A percentile compares a stretch with the other conserved stretches of the same genome.
Conservation (phyloP, 176 grass and related monocot genomes). For the Aegilops longissima region DNA sequence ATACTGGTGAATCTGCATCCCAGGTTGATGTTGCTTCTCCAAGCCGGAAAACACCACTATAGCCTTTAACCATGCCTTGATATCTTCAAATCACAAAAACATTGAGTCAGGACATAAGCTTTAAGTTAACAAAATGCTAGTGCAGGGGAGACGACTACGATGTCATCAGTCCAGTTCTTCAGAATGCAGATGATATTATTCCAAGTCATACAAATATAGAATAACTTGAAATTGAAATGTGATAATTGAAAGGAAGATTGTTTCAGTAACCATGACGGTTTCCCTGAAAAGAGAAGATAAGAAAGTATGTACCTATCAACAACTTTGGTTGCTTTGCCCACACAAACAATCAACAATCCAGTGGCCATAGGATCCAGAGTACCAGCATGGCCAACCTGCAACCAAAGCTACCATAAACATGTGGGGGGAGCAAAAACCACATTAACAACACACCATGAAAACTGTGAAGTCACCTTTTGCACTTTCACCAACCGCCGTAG, state of each 20-base stretch:
- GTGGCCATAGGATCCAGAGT: constrained; percentile 97
- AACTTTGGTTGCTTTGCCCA: constrained; percentile 97
- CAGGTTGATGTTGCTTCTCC: constrained; percentile 99
- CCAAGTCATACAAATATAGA: neutral
- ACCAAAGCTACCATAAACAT: constrained; percentile 23
- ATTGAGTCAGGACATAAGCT: neutral
- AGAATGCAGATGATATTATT: neutral
- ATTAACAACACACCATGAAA: neutral
- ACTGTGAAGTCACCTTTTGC: constrained; percentile 60
- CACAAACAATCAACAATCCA: constrained; percentile 90
- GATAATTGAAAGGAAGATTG: neutral
- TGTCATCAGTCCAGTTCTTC: neutral
- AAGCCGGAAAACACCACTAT: constrained; percentile 83
- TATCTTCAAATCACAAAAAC: constrained; percentile 55
- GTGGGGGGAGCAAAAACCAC: neutral
- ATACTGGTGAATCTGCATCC: constrained; percentile 98
- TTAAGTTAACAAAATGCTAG: neutral
- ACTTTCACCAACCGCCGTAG: constrained; percentile 88
- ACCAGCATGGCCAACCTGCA: constrained; percentile 88
- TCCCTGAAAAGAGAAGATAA: neutral
- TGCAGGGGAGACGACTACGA: neutral
- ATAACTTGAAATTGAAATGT: neutral
- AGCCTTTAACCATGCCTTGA: constrained; percentile 94
- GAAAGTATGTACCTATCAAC: constrained; percentile 66
- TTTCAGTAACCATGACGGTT: neutral